Evolutionary conservation across 441 rosid species (phyloP).

Genomic region (Sinapis alba): DNA sequence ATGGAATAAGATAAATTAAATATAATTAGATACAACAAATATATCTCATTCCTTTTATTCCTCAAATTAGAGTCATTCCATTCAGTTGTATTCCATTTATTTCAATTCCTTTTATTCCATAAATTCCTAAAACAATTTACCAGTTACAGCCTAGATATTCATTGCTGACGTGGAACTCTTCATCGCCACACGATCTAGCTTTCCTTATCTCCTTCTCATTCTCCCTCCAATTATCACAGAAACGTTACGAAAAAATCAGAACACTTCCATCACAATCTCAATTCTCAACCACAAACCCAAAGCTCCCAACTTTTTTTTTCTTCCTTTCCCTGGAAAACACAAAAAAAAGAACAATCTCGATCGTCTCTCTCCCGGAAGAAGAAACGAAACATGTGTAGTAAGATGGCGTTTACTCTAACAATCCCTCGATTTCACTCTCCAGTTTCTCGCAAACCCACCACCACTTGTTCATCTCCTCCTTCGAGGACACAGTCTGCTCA

Average conservation of each 20-base stretch:
- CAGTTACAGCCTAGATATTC: neutral
- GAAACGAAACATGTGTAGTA: constrained; percentile 48
- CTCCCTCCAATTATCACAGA: neutral
- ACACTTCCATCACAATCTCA: constrained; percentile 15
- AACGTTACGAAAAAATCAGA: constrained; percentile 9
- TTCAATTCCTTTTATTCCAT: no score
- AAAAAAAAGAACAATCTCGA: constrained; percentile 11
- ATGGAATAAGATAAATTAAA: no score
- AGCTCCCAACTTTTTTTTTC: constrained; percentile 7
- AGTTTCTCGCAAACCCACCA: constrained; percentile 49
- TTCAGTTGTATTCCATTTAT: no score
- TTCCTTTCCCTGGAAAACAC: neutral
- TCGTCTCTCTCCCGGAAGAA: neutral
- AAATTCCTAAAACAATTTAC: no score
- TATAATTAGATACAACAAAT: no score
- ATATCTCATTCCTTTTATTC: no score
- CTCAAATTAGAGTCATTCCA: no score
- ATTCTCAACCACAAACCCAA: constrained; percentile 14
- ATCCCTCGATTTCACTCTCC: constrained; percentile 57
- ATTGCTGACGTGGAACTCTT: neutral
- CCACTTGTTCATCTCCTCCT: constrained; percentile 36
- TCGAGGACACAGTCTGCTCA: constrained; percentile 41
- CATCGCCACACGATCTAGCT: neutral
- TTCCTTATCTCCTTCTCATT: neutral
- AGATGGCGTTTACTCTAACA: constrained; percentile 57